A percentile compares a stretch with the other conserved stretches of the same genome.
These are phyloP conservation scores for Debaryomycetaceae sp. DNA, from an alignment of 1,139 yeast species.

Conservation along the genomic window DNA sequence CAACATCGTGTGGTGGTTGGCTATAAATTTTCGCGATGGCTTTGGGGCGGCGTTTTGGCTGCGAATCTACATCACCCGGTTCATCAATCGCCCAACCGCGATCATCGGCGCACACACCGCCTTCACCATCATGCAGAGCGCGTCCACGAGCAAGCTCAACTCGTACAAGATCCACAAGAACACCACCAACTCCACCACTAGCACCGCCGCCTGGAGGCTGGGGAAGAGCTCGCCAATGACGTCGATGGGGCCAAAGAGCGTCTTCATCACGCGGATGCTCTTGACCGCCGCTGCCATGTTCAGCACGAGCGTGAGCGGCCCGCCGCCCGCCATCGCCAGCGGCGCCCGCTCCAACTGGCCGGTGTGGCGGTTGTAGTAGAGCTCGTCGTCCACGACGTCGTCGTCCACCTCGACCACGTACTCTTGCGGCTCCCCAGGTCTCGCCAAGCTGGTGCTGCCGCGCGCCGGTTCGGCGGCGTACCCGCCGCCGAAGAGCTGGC, in stretches of 20 bases:
- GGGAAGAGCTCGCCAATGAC: slow-evolving; percentile 38
- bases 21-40: slow-evolving; percentile 2
- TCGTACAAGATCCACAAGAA: slow-evolving; percentile 44
- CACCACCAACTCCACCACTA: slow-evolving; percentile 33
- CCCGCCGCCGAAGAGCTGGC: slow-evolving; percentile 1
- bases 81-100: slow-evolving; percentile 44
- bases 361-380: slow-evolving; percentile 31
- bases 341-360: slow-evolving; percentile 31
- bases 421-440: slow-evolving; percentile 17
- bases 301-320: slow-evolving; percentile 17
- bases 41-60: no score
- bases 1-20: not conserved
- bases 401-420: slow-evolving; percentile 31
- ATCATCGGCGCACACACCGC: slow-evolving; percentile 49
- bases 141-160: slow-evolving; percentile 40
- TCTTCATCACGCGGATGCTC: slow-evolving; percentile 32
- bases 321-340: slow-evolving; percentile 17
- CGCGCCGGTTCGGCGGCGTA: slow-evolving; percentile 3
- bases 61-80: slow-evolving; percentile 25
- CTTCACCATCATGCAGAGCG: slow-evolving; percentile 44
- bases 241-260: slow-evolving; percentile 42
- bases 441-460: no score
- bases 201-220: slow-evolving; percentile 34
- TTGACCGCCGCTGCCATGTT: slow-evolving; percentile 34
- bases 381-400: slow-evolving; percentile 23